These are phyloP conservation scores for Acrocalymma vagum DNA, from an alignment of 2,329 filamentous ascomycete genomes.

Conservation along the genomic window DNA sequence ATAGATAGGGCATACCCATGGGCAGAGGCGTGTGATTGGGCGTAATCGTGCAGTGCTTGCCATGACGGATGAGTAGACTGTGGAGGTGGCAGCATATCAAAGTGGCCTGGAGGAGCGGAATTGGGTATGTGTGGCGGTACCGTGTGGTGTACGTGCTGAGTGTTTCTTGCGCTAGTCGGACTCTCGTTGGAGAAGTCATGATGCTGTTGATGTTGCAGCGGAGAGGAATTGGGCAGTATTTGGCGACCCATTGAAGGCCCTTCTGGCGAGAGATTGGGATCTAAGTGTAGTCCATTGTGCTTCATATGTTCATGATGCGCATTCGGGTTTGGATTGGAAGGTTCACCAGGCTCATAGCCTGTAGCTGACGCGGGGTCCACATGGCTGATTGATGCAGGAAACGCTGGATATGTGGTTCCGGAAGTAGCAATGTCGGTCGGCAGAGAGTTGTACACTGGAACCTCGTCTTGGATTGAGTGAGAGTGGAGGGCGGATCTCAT, in stretches of 20 bases:
- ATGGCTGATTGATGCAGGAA: slow-evolving; percentile 26
- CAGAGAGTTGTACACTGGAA: slow-evolving; percentile 13
- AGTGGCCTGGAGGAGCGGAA: slow-evolving; percentile 23
- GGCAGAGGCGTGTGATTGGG: slow-evolving; percentile 40
- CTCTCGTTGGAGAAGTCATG: slow-evolving; percentile 8
- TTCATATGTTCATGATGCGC: slow-evolving; percentile 13
- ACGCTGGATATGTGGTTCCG: slow-evolving; percentile 21
- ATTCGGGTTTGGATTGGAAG: slow-evolving; percentile 5
- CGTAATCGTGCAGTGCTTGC: slow-evolving; percentile 40
- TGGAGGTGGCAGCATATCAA: slow-evolving; percentile 41
- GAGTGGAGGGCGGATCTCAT: slow-evolving; percentile 19
- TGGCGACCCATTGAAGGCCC: slow-evolving; percentile 1
- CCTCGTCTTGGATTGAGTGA: slow-evolving; percentile 8
- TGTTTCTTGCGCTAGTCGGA: slow-evolving; percentile 1
- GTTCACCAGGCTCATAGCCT: slow-evolving; percentile 20
- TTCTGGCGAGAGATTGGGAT: slow-evolving; percentile 10
- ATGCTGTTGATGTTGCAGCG: slow-evolving; percentile 2
- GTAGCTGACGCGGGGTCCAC: slow-evolving; percentile 22
- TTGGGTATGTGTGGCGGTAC: slow-evolving; percentile 18
- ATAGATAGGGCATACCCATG: slow-evolving; percentile 46
- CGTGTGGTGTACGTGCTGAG: slow-evolving; percentile 11
- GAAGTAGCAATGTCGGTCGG: slow-evolving; percentile 14
- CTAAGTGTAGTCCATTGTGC: slow-evolving; percentile 16
- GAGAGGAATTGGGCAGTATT: background rate
- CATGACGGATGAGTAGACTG: slow-evolving; percentile 34